A percentile compares a stretch with the other conserved stretches of the same genome.
phyloP scores from a whole-genome alignment of 129 eudicot species.

The Scalesia atractyloides region DNA sequence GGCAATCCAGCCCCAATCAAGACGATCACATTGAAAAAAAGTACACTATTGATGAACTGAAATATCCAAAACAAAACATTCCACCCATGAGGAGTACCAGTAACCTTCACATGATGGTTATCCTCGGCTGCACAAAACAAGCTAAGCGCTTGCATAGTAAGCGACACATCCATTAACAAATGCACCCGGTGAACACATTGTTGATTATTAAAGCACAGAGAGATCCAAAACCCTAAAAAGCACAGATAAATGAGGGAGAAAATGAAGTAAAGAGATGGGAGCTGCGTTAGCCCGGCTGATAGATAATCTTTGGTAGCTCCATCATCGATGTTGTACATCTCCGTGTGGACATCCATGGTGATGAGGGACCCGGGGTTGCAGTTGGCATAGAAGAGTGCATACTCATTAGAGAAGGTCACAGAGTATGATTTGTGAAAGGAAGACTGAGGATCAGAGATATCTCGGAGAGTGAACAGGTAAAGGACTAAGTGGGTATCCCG shows the following conservation, averaged over 20 bases:
- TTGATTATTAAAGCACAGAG: slow-evolving; percentile 27
- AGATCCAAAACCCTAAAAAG: slow-evolving; percentile 38
- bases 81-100: slow-evolving; percentile 49
- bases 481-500: slow-evolving; percentile 35
- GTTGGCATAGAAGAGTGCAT: slow-evolving; percentile 31
- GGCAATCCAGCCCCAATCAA: slow-evolving; percentile 52
- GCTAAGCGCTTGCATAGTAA: slow-evolving; percentile 40
- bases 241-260: slow-evolving; percentile 34
- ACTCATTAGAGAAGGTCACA: slow-evolving; percentile 26
- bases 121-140: slow-evolving; percentile 37
- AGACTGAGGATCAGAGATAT: slow-evolving; percentile 26
- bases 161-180: slow-evolving; percentile 40
- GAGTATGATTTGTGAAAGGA: slow-evolving; percentile 31
- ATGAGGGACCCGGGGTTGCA: slow-evolving; percentile 28
- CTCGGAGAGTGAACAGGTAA: slow-evolving; percentile 44
- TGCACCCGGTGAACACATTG: slow-evolving; percentile 41
- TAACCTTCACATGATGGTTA: slow-evolving; percentile 36
- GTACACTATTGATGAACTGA: slow-evolving; percentile 25
- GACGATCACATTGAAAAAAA: slow-evolving; percentile 39
- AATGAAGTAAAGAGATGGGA: slow-evolving; percentile 34
- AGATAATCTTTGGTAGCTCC: slow-evolving; percentile 34
- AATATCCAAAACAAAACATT: slow-evolving; percentile 38
- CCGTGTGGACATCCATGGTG: slow-evolving; percentile 30
- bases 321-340: slow-evolving; percentile 24
- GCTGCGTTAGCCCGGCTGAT: slow-evolving; percentile 39